Conservation (phyloP, 2,329 filamentous ascomycete species). For the Zasmidium angulare region DNA sequence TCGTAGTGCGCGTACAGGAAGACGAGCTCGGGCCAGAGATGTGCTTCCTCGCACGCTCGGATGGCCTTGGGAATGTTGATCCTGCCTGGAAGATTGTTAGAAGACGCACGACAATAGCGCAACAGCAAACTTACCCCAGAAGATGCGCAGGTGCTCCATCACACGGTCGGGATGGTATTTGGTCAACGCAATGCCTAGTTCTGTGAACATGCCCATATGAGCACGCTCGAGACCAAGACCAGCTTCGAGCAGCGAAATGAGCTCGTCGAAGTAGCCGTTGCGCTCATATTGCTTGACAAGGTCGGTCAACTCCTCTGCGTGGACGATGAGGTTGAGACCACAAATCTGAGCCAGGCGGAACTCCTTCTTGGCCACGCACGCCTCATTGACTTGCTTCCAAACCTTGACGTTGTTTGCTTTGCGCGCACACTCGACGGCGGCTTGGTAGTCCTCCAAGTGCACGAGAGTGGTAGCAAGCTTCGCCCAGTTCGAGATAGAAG, state of each 20-base stretch:
- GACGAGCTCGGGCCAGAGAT: constrained; percentile 94
- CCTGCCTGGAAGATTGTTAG: too few species aligned
- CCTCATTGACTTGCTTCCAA: constrained; percentile 97
- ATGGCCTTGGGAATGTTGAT: constrained; percentile 99
- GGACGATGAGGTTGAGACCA: constrained; percentile 94
- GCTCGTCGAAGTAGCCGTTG: constrained; percentile 97
- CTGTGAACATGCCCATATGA: constrained; percentile 74
- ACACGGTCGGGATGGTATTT: constrained; percentile 94
- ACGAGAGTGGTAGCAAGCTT: constrained; percentile 97
- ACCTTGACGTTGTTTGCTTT: constrained; percentile 99
- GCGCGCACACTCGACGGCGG: constrained; percentile 92
- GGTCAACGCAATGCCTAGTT: constrained; percentile 84
- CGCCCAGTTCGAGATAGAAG: constrained; percentile 98
- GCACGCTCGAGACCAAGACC: constrained; percentile 80
- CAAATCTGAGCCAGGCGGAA: constrained; percentile 99
- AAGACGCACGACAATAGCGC: too few species aligned
- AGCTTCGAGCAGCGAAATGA: constrained; percentile 90
- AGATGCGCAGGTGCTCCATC: constrained; percentile 98
- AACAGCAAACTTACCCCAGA: too few species aligned
- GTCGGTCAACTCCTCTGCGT: constrained; percentile 90
- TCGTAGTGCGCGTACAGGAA: constrained; percentile 99
- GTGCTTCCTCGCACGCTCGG: constrained; percentile 85
- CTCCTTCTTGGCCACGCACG: constrained; percentile 95
- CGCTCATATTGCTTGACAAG: constrained; percentile 96
- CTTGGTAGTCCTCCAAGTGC: constrained; percentile 96